A percentile compares a stretch with the other conserved stretches of the same genome.
Evolutionary conservation across 345 rosid species (phyloP).

Genomic region (thale cress (Arabidopsis thaliana)): TAIR10.1 NC_003070.9:20652001-20652500

Average conservation of each 20-base stretch:
- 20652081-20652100: slow-evolving; percentile 35
- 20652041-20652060: neutral
- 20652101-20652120: slow-evolving; percentile 44
- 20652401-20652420: neutral
- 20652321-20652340: slow-evolving; percentile 24
- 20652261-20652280: slow-evolving; percentile 1
- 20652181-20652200: slow-evolving; percentile 19
- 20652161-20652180: slow-evolving; percentile 23
- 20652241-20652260: slow-evolving; percentile 15
- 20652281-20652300: slow-evolving; percentile 12
- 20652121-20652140: slow-evolving; percentile 7
- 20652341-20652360: slow-evolving; percentile 56
- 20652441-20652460: slow-evolving; percentile 10
- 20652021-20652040: slow-evolving; percentile 22
- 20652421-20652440: slow-evolving; percentile 20
- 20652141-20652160: neutral
- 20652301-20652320: slow-evolving; percentile 46
- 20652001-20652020: slow-evolving; percentile 24
- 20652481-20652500: neutral
- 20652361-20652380: slow-evolving; percentile 22
- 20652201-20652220: slow-evolving; percentile 10
- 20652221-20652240: slow-evolving; percentile 4
- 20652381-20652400: neutral
- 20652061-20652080: neutral
- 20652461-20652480: neutral